These are phyloP conservation scores for Colletotrichum viniferum DNA, from an alignment of 2,329 filamentous ascomycete species.

Conservation along the genomic window DNA sequence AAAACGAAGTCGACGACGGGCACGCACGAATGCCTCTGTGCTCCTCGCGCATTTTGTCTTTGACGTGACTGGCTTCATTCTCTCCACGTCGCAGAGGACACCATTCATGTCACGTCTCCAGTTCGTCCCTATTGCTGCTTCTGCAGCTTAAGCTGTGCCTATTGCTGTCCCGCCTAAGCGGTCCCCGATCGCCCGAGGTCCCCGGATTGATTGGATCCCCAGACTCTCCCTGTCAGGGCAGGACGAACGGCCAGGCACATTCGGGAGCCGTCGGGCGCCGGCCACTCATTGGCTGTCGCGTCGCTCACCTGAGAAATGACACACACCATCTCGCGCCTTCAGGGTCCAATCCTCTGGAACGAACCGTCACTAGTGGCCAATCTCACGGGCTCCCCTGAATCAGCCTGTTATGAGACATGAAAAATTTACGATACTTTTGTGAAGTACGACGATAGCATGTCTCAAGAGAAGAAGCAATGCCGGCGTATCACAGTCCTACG, in stretches of 20 bases:
- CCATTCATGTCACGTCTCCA: not conserved
- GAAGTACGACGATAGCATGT: not conserved
- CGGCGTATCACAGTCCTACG: not conserved
- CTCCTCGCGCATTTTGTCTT: not conserved
- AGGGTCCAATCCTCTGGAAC: not conserved
- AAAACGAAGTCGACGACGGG: not conserved
- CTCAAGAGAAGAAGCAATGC: constrained; percentile 1
- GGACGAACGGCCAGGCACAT: not conserved
- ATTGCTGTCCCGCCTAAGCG: not conserved
- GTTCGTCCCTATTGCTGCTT: constrained; percentile 4
- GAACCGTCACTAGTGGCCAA: constrained; percentile 3
- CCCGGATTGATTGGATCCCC: not conserved
- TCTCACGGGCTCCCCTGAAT: constrained; percentile 1
- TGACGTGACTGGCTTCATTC: not conserved
- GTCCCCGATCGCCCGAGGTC: not conserved
- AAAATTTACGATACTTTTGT: not conserved
- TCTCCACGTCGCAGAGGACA: constrained; percentile 6
- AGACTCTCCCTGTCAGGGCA: not conserved
- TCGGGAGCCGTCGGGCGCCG: not conserved
- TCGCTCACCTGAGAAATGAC: not conserved
- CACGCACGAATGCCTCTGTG: not conserved
- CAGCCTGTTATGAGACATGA: not conserved
- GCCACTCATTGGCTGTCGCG: not conserved
- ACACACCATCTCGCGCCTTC: not conserved
- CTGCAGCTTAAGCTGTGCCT: not conserved